Conservation (phyloP, 352 stramenopile species). For the Blastocystis sp. region DNA sequence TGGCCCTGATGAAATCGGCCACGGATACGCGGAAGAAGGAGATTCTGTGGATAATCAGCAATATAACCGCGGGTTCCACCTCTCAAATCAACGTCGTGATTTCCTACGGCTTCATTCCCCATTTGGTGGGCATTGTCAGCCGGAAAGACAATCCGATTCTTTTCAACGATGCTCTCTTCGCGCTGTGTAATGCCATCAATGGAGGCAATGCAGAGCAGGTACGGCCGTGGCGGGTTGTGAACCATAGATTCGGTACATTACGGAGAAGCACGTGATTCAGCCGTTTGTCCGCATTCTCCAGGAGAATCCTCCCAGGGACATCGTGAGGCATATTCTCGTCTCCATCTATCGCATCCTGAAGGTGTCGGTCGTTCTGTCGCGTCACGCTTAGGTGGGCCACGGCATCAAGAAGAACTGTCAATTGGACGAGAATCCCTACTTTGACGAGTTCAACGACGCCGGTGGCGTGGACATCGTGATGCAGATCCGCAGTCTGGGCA, state of each 20-base stretch:
- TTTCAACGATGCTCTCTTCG: conserved; percentile 23
- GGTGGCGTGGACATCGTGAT: conserved; percentile 34
- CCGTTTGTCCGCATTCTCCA: conserved; percentile 13
- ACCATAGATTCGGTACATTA: conserved; percentile 51
- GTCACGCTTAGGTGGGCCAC: conserved; percentile 30
- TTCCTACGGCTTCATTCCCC: conserved; percentile 26
- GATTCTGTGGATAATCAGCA: conserved; percentile 98
- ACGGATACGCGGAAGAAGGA: conserved; percentile 99
- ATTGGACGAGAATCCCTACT: conserved; percentile 33
- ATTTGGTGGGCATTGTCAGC: conserved; percentile 26
- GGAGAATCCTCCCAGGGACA: not conserved
- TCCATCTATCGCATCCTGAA: conserved; percentile 58
- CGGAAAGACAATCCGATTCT: conserved; percentile 3
- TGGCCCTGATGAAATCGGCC: conserved; percentile 84
- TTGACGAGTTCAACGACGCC: conserved; percentile 36
- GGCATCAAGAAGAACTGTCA: conserved; percentile 55
- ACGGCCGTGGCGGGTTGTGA: not conserved
- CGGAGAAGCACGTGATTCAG: conserved; percentile 36
- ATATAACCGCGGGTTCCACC: conserved; percentile 96
- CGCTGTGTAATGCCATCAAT: conserved; percentile 61
- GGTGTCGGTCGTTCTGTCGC: not conserved
- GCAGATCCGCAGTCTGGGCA: conserved; percentile 3
- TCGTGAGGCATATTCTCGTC: conserved; percentile 49
- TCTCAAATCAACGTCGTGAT: conserved; percentile 84
- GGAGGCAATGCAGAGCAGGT: conserved; percentile 54